Base-by-base conservation (phyloP, 345 rosid genomes). In the Salix dunnii region DNA sequence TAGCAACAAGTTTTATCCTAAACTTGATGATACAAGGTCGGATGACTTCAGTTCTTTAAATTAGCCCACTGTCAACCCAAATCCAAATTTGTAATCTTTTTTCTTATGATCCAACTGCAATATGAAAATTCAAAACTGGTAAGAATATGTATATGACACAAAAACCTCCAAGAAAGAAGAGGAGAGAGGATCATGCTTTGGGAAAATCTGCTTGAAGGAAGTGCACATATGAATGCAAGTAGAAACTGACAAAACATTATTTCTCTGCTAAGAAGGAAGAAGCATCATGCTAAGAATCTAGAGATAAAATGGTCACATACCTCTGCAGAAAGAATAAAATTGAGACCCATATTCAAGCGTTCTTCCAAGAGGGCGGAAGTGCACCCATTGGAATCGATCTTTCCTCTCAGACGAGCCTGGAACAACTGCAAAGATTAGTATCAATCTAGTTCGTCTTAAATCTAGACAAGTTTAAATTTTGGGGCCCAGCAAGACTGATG, bases 51-150 rank as follows among this genome's bases (percentile, higher is more conserved):
- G 17, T 43, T 43, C 48, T 43, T 13, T 43, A 43, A 21, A 67
- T 87, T 83, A 91, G 35, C 99, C 99, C 0, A 93, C 94, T 14
- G 98, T 91, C 87, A 95, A 84, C 58, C 98, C 99, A 33, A 93
- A 91, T 7, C 99, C 99, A 40, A 95, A 95, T 76, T 91, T 93
- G 94, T 90, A 93, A 81, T 95, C 97, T 74, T 89, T 91, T 94
- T 95, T 93, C 90, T 73, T 88, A 76, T 95, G 98, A 84, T 95
- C 99, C 33, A 95, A 70, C 99, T 95, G 93, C 82, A 87, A 76
- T 28, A 73, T 23, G 42, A 71, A 63, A 43, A 73, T 35, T 1
- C 67, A 58, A 30, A 33, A 60, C 62, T 21, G 7, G 68, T 33
- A 21, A 21, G 23, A 11, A 13, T 43, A 40, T 43, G 14, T 36